Conservation (phyloP, 805 yeast genomes). For the Candida ficus region DNA sequence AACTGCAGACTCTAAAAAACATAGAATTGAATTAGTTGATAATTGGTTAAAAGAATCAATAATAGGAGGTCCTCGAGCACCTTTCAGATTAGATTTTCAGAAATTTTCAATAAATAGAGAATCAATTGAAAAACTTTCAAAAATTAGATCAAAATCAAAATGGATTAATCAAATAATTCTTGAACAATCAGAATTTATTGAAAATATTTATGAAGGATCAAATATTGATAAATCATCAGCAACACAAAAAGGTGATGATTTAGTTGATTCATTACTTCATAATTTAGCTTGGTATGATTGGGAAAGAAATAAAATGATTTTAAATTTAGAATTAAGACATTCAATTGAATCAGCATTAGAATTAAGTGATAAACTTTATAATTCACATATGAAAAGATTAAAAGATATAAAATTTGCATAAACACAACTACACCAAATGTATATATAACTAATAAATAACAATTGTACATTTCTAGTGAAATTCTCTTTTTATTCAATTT, state of each 20-base stretch:
- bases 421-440: no score
- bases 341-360: constrained; percentile 15
- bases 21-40: constrained; percentile 18
- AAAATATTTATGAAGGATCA: neutral
- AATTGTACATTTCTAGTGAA: neutral
- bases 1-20: constrained; percentile 12
- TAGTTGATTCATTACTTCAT: constrained; percentile 22
- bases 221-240: constrained; percentile 3
- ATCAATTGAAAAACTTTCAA: neutral
- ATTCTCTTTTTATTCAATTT: neutral
- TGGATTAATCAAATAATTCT: constrained; percentile 18
- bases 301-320: constrained; percentile 22
- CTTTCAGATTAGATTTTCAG: constrained; percentile 8
- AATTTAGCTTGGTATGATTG: constrained; percentile 22
- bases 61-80: no score
- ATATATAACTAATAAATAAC: neutral
- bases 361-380: constrained; percentile 15
- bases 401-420: neutral
- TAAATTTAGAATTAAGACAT: constrained; percentile 17
- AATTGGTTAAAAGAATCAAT: constrained; percentile 14
- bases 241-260: constrained; percentile 21
- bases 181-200: neutral
- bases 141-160: constrained; percentile 10
- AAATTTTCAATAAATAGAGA: constrained; percentile 8
- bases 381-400: constrained; percentile 9